Base-by-base conservation (phyloP, 345 rosid genomes). In the Lumnitzera littorea region DNA sequence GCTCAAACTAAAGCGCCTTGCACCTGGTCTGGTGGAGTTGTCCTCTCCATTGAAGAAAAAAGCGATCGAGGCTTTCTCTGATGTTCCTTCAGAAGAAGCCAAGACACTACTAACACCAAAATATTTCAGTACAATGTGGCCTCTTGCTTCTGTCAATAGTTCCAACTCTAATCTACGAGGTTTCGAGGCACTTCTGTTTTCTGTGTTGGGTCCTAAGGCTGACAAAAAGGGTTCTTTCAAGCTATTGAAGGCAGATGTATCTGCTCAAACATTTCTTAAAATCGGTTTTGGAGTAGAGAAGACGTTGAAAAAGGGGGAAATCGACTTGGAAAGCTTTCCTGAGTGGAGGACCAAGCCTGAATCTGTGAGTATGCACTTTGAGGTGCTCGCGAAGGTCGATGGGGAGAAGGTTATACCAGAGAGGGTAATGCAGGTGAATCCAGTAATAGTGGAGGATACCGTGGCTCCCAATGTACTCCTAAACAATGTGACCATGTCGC, bases 1-100 rank as follows among this genome's bases (percentile, higher is more conserved):
- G 80, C 88, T 94, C 58, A 94, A 86, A 82, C 91, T 91, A 16
- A 88, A 86, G 74, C 91, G 89, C 54, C 87, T 91, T 13, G 96
- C 95, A 0, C 96, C 98, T 6, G 98, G 96, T 46, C 91, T 88
- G 4, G 95, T 88, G 53, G 91, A 88, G 66, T 74, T 88, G 50
- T 84, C 95, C 13, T 78, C 82, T 0, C 76, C 67, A 17, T 62
- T 82, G 0, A 80, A 74, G 70, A 61, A 68, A 29, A 80, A 61
- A 60, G 54, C 77, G 2, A 48, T 48, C 11, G 84, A 80, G 51
- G 68, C 71, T 23, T 64, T 80, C 25, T 55, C 87, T 5, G 56
- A 78, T 2, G 50, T 79, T 11, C 63, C 61, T 3, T 71, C 58
- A 24, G 84, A 64, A 54, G 84, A 51, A 53, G 71, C 86, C 7